Base-by-base conservation (phyloP, 805 yeast genomes). In the Sungouiozyma ichnusensis region DNA sequence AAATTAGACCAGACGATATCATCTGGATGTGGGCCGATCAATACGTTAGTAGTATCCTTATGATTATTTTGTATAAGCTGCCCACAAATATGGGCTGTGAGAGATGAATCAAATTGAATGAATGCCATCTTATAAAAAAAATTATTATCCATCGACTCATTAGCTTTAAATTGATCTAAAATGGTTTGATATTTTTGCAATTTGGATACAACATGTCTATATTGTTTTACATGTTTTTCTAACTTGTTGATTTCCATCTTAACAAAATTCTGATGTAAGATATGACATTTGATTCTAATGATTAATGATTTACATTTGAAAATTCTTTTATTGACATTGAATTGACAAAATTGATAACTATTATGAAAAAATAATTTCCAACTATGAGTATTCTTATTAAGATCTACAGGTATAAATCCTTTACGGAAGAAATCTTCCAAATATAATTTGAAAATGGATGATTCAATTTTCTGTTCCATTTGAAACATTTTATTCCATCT, bases 1-100 rank as follows among this genome's bases (percentile, higher is more conserved):
- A 85, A 48, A 48, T 84, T 85, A 0, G 62, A 52, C 96, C 97
- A 87, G 1, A 80, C 60, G 1, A 87, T 66, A 52, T 84, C 94
- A 7, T 68, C 58, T 2, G 88, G 82, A 51, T 80, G 72, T 2
- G 81, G 70, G 15, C 77, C 80, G 20, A 73, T 56, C 29, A 74
- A 44, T 2, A 71, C 60, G 46, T 67, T 69, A 53, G 75, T 60
- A 36, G 54, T 60, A 2, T 72, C 72, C 43, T 71, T 67, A 13
- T 57, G 49, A 18, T 35, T 37, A 35, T 66, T 65, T 1, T 77
- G 53, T 9, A 77, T 55, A 2, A 79, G 58, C 52, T 85, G 86
- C 39, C 73, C 75, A 0, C 85, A 79, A 24, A 81, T 66, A 45
- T 77, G 77, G 0, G 88, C 80, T 1, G 79, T 73, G 3, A 67